A percentile compares a stretch with the other conserved stretches of the same genome.
phyloP scores from a whole-genome alignment of 176 grass and related monocot species.

The Triticum urartu region DNA sequence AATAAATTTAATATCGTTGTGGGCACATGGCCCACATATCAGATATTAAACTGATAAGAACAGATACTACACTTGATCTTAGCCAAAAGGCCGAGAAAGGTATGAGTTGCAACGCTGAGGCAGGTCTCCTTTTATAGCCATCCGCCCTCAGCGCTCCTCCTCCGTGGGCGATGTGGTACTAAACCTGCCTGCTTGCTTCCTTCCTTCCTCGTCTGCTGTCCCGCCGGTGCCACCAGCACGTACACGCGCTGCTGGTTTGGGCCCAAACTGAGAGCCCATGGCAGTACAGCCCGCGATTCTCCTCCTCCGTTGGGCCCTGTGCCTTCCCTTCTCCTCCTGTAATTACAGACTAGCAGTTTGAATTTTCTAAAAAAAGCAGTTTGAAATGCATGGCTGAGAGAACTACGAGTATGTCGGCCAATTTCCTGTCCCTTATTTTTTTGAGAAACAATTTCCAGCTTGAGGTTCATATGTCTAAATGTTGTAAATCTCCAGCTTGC shows the following conservation, averaged over 20 bases:
- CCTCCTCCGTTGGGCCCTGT: background rate
- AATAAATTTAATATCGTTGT: conserved; percentile 83
- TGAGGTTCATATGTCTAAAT: too few relatives aligned
- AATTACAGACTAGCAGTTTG: too few relatives aligned
- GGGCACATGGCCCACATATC: conserved; percentile 48
- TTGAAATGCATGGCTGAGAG: too few relatives aligned
- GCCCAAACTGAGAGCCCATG: background rate
- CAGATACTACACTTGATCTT: conserved; percentile 93
- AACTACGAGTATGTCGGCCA: too few relatives aligned
- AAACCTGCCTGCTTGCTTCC: background rate
- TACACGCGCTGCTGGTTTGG: background rate
- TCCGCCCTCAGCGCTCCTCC: background rate
- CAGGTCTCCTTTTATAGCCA: background rate
- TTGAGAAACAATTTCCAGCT: too few relatives aligned
- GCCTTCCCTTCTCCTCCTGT: background rate
- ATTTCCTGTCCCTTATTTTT: too few relatives aligned
- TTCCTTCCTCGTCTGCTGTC: background rate
- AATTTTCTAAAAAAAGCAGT: too few relatives aligned
- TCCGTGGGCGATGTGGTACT: background rate
- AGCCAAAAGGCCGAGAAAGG: conserved; percentile 81
- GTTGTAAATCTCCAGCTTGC: too few relatives aligned
- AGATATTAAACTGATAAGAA: conserved; percentile 96
- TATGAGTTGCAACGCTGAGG: background rate
- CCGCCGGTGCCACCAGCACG: background rate
- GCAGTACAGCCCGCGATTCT: too few relatives aligned